Evolutionary conservation across 1,284 basidiomycete genomes (phyloP).

Genomic region (Stereum hirsutum): DNA sequence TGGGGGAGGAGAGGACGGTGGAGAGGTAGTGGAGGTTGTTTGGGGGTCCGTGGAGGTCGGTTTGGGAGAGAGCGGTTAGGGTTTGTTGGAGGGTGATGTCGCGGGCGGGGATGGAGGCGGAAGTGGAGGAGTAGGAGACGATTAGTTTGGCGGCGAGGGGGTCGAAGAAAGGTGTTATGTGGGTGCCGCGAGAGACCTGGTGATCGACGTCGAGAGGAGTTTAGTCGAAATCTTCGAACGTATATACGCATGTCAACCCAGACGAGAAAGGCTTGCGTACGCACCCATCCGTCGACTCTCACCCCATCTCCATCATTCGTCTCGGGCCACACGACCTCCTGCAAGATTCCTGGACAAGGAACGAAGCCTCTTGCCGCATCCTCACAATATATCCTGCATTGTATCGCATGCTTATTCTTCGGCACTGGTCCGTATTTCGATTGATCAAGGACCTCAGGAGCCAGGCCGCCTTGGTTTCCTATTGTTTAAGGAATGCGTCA

Average conservation of each 20-base stretch:
- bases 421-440: too few relatives aligned
- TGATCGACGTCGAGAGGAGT: background rate
- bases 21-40: conserved; percentile 49
- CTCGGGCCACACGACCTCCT: conserved; percentile 32
- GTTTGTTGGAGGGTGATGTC: too few relatives aligned
- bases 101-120: conserved; percentile 35
- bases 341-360: conserved; percentile 56
- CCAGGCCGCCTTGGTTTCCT: conserved; percentile 13
- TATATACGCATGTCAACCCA: background rate
- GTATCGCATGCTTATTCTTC: conserved; percentile 40
- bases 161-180: conserved; percentile 47
- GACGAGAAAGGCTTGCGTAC: conserved; percentile 4
- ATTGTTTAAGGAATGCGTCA: too few relatives aligned
- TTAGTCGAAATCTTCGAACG: background rate
- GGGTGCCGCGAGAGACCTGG: conserved; percentile 33
- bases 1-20: conserved; percentile 30
- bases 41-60: conserved; percentile 37
- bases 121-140: conserved; percentile 30
- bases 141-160: conserved; percentile 49
- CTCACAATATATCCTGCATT: conserved; percentile 61
- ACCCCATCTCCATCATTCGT: conserved; percentile 28
- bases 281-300: conserved; percentile 48
- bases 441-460: conserved; percentile 23
- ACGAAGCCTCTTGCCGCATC: conserved; percentile 50
- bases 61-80: conserved; percentile 23